phyloP scores from a whole-genome alignment of 495 filamentous ascomycete species.

The Peziza echinospora region DNA sequence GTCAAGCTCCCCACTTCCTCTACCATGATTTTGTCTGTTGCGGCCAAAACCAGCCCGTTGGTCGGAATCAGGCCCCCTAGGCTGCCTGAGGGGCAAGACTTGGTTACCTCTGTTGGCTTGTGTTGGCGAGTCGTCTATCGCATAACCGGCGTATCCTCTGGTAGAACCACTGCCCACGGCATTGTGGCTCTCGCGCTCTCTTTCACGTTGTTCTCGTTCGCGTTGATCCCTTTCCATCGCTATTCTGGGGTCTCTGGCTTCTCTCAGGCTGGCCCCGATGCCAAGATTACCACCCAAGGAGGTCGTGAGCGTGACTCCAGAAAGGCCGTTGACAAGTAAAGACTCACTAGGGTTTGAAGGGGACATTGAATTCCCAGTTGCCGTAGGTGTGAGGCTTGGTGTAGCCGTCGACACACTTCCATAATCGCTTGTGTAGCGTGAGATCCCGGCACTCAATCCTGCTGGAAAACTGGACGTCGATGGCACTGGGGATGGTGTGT shows the following conservation, averaged over 20 bases:
- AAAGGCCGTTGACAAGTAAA: constrained; percentile 44
- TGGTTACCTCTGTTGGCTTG: constrained; percentile 12
- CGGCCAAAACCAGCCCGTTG: constrained; percentile 17
- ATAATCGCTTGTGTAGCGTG: constrained; percentile 42
- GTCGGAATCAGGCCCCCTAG: constrained; percentile 19
- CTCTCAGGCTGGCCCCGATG: constrained; percentile 35
- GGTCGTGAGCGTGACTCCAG: constrained; percentile 33
- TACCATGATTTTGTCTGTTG: constrained; percentile 13
- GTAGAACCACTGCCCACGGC: not conserved
- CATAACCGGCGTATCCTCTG: constrained; percentile 12
- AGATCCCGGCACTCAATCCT: constrained; percentile 39
- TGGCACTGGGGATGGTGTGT: constrained; percentile 79
- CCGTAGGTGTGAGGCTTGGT: constrained; percentile 55
- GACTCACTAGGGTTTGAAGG: constrained; percentile 41
- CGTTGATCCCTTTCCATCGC: constrained; percentile 13
- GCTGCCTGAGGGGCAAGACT: constrained; percentile 18
- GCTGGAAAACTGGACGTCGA: constrained; percentile 77
- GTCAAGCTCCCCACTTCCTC: constrained; percentile 13
- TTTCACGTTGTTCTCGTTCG: constrained; percentile 1
- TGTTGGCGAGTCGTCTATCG: constrained; percentile 8
- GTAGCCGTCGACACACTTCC: constrained; percentile 44
- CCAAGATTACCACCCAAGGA: constrained; percentile 19
- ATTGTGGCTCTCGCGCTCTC: constrained; percentile 1
- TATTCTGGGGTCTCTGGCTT: constrained; percentile 19
- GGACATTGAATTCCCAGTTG: constrained; percentile 34